Percentiles rank a stretch among this genome's conserved stretches.
These are phyloP conservation scores for Nicotiana sylvestris DNA, from an alignment of 257 asterid species.

Conservation along the genomic window DNA sequence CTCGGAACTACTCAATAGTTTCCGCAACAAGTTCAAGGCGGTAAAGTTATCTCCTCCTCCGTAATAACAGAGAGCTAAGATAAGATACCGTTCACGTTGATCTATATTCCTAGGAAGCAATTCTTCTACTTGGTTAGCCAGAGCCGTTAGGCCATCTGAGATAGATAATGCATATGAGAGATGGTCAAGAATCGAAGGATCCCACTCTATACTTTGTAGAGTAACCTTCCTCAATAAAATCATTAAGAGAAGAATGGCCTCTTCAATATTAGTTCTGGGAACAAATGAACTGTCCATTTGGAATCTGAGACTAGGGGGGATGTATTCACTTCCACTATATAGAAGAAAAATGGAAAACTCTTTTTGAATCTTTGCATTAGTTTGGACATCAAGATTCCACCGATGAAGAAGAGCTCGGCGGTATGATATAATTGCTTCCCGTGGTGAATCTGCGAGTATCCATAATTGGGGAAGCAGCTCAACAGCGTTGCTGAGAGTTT, in stretches of 20 bases:
- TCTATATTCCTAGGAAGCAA: constrained; percentile 69
- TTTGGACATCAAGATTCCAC: constrained; percentile 80
- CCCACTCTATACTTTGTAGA: constrained; percentile 68
- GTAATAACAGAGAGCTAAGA: constrained; percentile 74
- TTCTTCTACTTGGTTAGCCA: constrained; percentile 80
- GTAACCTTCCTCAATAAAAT: constrained; percentile 57
- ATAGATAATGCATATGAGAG: constrained; percentile 73
- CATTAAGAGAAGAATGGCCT: constrained; percentile 79
- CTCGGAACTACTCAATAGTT: constrained; percentile 37
- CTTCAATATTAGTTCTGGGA: constrained; percentile 82
- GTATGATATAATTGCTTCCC: constrained; percentile 69
- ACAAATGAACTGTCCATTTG: constrained; percentile 71
- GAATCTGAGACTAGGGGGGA: constrained; percentile 64
- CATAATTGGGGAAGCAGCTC: constrained; percentile 87
- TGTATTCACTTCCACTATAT: constrained; percentile 73
- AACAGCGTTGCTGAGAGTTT: constrained; percentile 70
- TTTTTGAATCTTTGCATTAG: constrained; percentile 68
- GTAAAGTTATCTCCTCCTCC: constrained; percentile 59
- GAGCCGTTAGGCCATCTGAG: constrained; percentile 64
- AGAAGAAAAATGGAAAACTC: constrained; percentile 74
- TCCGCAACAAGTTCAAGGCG: constrained; percentile 66
- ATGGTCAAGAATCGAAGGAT: constrained; percentile 78
- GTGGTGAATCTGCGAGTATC: constrained; percentile 71
- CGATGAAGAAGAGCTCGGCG: constrained; percentile 78
- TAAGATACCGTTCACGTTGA: constrained; percentile 48